phyloP scores from a whole-genome alignment of 2,329 filamentous ascomycete species.

The Talaromyces sp. region DNA sequence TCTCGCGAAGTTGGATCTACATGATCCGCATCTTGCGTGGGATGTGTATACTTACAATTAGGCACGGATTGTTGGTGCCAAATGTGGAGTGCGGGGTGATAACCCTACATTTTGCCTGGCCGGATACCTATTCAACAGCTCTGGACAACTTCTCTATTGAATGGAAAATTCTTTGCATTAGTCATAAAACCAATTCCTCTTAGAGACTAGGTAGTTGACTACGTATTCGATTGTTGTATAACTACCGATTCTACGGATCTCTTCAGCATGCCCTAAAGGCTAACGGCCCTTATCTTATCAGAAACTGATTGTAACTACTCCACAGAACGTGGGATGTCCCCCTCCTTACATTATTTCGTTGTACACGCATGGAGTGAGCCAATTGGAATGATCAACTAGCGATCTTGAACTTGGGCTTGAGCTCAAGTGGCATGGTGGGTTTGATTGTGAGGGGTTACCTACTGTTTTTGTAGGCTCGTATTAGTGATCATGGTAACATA shows the following conservation, averaged over 20 bases:
- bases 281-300: not conserved
- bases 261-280: not conserved
- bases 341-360: not conserved
- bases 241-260: too few relatives aligned
- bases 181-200: too few relatives aligned
- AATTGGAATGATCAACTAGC: not conserved
- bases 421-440: not conserved
- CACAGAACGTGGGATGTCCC: not conserved
- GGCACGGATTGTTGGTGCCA: too few relatives aligned
- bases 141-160: too few relatives aligned
- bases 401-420: not conserved
- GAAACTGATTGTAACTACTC: not conserved
- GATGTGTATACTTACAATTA: not conserved
- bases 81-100: not conserved
- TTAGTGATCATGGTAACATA: not conserved
- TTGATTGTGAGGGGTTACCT: too few relatives aligned
- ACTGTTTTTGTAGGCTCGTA: not conserved
- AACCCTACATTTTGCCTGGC: not conserved
- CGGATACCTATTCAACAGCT: too few relatives aligned
- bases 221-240: too few relatives aligned
- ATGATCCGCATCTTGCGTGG: not conserved
- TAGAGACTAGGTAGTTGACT: too few relatives aligned
- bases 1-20: not conserved
- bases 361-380: not conserved
- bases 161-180: too few relatives aligned